phyloP scores from a whole-genome alignment of 257 asterid species.

The Solanum bulbocastanum region DNA sequence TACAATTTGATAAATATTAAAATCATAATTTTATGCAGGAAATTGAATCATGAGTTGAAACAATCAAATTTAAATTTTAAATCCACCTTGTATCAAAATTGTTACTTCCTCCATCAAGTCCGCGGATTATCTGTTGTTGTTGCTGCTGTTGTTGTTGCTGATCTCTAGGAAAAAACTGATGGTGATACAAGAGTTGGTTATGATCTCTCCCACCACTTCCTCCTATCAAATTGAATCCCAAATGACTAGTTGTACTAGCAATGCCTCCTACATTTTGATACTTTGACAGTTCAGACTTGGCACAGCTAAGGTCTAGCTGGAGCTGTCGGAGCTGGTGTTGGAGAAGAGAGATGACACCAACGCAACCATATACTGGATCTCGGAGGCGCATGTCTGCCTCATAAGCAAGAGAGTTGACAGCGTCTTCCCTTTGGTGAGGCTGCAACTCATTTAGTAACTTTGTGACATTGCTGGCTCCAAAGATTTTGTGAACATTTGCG shows the following conservation, averaged over 20 bases:
- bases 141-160: not conserved
- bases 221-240: slow-evolving; percentile 29
- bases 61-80: not conserved
- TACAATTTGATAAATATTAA: not conserved
- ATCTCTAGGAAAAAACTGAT: slow-evolving; percentile 39
- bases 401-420: slow-evolving; percentile 58
- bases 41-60: not conserved
- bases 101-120: slow-evolving; percentile 10
- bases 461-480: slow-evolving; percentile 74
- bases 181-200: slow-evolving; percentile 40
- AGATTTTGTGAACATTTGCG: slow-evolving; percentile 62
- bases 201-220: slow-evolving; percentile 18
- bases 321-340: slow-evolving; percentile 82
- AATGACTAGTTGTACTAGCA: slow-evolving; percentile 15
- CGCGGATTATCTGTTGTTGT: not conserved
- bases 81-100: not conserved
- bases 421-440: slow-evolving; percentile 71
- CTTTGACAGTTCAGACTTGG: slow-evolving; percentile 65
- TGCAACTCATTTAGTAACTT: slow-evolving; percentile 60
- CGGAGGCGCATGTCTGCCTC: slow-evolving; percentile 78
- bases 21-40: not conserved
- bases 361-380: slow-evolving; percentile 75
- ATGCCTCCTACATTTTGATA: slow-evolving; percentile 32
- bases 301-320: slow-evolving; percentile 63
- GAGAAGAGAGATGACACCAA: slow-evolving; percentile 70